phyloP scores from a whole-genome alignment of 257 asterid species.

The Nemophila menziesii region DNA sequence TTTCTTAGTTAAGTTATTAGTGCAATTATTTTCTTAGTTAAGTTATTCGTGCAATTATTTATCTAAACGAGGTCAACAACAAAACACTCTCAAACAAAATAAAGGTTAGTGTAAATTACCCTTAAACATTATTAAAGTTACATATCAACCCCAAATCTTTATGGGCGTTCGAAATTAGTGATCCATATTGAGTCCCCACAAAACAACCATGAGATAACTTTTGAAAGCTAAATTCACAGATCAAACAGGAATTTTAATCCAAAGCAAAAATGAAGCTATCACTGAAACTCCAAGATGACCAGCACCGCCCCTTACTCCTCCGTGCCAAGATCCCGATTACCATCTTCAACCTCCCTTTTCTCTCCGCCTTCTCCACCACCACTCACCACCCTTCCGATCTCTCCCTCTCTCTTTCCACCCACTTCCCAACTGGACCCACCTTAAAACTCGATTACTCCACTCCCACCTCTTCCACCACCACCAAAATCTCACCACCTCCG shows the following conservation, averaged over 20 bases:
- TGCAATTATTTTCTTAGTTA: too few species aligned
- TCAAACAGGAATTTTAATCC: not conserved
- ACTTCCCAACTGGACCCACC: slow-evolving; percentile 57
- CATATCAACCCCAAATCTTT: not conserved
- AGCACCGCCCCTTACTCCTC: slow-evolving; percentile 40
- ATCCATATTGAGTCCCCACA: not conserved
- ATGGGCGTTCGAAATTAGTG: not conserved
- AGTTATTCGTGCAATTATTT: too few species aligned
- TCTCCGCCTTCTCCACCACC: slow-evolving; percentile 75
- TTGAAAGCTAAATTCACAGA: not conserved
- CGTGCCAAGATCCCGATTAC: slow-evolving; percentile 76
- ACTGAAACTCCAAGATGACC: slow-evolving; percentile 42
- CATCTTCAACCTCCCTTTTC: slow-evolving; percentile 64
- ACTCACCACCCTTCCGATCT: slow-evolving; percentile 73
- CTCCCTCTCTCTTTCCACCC: slow-evolving; percentile 68
- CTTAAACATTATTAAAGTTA: too few species aligned
- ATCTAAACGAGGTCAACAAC: too few species aligned
- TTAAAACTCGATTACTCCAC: slow-evolving; percentile 57
- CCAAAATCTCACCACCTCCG: slow-evolving; percentile 28
- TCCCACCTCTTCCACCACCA: slow-evolving; percentile 7
- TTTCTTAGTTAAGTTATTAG: too few species aligned
- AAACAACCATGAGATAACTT: not conserved
- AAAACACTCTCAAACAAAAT: too few species aligned
- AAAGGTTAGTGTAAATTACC: not conserved
- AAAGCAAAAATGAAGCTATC: slow-evolving; percentile 49